A percentile compares a stretch with the other conserved stretches of the same genome.
phyloP scores from a whole-genome alignment of 2,329 filamentous ascomycete genomes.

The Pseudogymnoascus sp. region DNA sequence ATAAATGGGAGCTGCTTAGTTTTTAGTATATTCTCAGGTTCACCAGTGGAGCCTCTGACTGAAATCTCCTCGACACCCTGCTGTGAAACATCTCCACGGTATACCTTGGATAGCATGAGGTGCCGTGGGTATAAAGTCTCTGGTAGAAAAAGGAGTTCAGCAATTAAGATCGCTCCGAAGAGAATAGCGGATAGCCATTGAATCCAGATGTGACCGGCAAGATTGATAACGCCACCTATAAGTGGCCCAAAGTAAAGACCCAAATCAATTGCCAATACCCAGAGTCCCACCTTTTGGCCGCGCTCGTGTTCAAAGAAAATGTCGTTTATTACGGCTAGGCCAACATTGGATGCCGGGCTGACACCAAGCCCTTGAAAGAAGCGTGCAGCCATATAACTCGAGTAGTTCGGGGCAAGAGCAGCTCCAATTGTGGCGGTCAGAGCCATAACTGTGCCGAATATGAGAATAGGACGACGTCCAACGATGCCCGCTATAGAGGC shows the following conservation, averaged over 20 bases:
- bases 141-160: slow-evolving; percentile 44
- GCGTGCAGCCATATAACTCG: slow-evolving; percentile 48
- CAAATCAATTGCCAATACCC: slow-evolving; percentile 48
- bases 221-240: slow-evolving; percentile 45
- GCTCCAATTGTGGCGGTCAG: slow-evolving; percentile 27
- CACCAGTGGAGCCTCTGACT: background rate
- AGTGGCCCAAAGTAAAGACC: slow-evolving; percentile 44
- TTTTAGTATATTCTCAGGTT: background rate
- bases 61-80: background rate
- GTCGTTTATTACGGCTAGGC: slow-evolving; percentile 47
- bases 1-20: background rate
- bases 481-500: slow-evolving; percentile 44
- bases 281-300: slow-evolving; percentile 48
- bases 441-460: slow-evolving; percentile 33
- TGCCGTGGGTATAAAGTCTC: slow-evolving; percentile 49
- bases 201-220: slow-evolving; percentile 44
- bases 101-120: background rate
- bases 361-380: slow-evolving; percentile 53
- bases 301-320: slow-evolving; percentile 51
- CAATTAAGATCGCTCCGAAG: slow-evolving; percentile 40
- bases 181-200: slow-evolving; percentile 49
- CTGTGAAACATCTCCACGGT: background rate
- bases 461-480: slow-evolving; percentile 43
- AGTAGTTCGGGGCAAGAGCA: slow-evolving; percentile 27
- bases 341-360: slow-evolving; percentile 46